Evolutionary conservation across 768 basidiomycete species (phyloP).

Genomic region (Agaricus sinodeliciosus): DNA sequence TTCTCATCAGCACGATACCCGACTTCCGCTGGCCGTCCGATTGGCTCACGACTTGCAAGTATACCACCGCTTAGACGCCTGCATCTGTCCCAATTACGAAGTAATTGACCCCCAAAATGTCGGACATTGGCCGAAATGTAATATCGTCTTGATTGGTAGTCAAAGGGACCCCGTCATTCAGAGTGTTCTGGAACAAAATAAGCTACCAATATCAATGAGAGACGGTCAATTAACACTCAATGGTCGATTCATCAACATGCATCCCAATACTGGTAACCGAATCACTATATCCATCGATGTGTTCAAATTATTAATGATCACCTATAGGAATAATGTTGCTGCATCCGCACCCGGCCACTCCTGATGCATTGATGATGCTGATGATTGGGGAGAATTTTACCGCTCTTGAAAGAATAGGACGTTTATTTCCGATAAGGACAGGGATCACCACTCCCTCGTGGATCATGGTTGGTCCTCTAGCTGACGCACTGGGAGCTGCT

Average conservation of each 20-base stretch:
- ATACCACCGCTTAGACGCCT: conserved; percentile 66
- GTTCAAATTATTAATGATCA: conserved; percentile 9
- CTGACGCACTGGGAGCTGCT: conserved; percentile 60
- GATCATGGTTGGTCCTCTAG: conserved; percentile 50
- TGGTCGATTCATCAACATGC: conserved; percentile 19
- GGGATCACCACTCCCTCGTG: conserved; percentile 75
- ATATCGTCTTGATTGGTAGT: conserved; percentile 54
- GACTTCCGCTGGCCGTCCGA: conserved; percentile 49
- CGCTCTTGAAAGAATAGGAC: conserved; percentile 54
- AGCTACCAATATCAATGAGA: conserved; percentile 26
- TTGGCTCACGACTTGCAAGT: conserved; percentile 61
- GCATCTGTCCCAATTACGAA: conserved; percentile 44
- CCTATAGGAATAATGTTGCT: conserved; percentile 33
- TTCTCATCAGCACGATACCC: conserved; percentile 19
- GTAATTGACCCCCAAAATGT: conserved; percentile 19
- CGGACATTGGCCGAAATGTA: conserved; percentile 30
- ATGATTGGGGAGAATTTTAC: conserved; percentile 56
- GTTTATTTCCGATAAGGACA: conserved; percentile 82
- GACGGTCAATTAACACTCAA: conserved; percentile 21
- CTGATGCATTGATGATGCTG: conserved; percentile 27
- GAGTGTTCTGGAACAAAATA: conserved; percentile 22
- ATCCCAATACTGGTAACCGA: conserved; percentile 23
- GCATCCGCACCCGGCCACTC: conserved; percentile 50
- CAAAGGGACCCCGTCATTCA: conserved; percentile 26
- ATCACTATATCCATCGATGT: neutral